Percentiles rank a stretch among this genome's conserved stretches.
These are phyloP conservation scores for Pestalotiopsis sp. DNA, from an alignment of 2,329 filamentous ascomycete genomes.

Conservation along the genomic window DNA sequence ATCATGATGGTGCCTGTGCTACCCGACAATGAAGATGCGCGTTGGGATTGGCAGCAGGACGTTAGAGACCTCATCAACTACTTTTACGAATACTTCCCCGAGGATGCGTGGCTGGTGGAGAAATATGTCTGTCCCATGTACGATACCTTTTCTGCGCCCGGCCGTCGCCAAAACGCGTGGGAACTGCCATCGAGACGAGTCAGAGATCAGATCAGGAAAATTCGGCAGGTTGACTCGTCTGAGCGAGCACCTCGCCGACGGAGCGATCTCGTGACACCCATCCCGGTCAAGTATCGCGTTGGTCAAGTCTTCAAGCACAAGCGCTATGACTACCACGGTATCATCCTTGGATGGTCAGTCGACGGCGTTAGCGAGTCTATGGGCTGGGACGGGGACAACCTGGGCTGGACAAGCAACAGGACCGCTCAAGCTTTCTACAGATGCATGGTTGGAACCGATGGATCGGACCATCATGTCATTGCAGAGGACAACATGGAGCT, in stretches of 20 bases:
- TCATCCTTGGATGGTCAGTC: constrained; percentile 86
- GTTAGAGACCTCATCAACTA: constrained; percentile 67
- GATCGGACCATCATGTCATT: constrained; percentile 69
- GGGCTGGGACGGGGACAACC: constrained; percentile 60
- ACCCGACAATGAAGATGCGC: constrained; percentile 38
- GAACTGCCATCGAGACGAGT: constrained; percentile 36
- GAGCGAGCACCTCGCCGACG: constrained; percentile 36
- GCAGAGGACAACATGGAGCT: constrained; percentile 80
- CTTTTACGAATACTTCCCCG: constrained; percentile 67
- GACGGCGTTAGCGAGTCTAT: constrained; percentile 61
- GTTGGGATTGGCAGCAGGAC: constrained; percentile 59
- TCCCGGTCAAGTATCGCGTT: constrained; percentile 64
- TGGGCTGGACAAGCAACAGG: constrained; percentile 29
- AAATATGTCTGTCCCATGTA: constrained; percentile 68
- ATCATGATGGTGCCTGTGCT: constrained; percentile 54
- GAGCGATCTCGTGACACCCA: constrained; percentile 29
- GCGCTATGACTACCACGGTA: constrained; percentile 76
- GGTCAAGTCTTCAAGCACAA: constrained; percentile 85
- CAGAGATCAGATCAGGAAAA: constrained; percentile 38
- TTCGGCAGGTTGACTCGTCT: constrained; percentile 46
- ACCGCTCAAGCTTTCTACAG: constrained; percentile 78
- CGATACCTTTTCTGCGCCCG: constrained; percentile 40
- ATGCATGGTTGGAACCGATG: constrained; percentile 67
- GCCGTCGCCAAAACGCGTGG: constrained; percentile 33
- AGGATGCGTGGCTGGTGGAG: constrained; percentile 73